Conservation (phyloP, 805 yeast species). For the Nakazawaea holstii region DNA sequence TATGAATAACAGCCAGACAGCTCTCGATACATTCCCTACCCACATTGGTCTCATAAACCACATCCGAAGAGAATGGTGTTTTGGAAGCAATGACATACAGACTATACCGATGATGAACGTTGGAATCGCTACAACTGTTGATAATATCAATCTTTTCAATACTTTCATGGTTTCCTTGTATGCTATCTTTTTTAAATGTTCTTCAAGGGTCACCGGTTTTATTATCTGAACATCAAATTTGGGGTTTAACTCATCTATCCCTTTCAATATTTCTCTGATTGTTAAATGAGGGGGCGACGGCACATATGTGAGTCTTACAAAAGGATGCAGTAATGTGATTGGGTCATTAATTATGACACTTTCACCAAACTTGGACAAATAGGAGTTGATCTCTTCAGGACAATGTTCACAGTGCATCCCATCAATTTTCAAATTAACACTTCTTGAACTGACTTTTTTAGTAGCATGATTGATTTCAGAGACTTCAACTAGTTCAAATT, state of each 20-base stretch:
- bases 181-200: conserved; percentile 49
- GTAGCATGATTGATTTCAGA: conserved; percentile 41
- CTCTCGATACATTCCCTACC: conserved; percentile 56
- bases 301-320: conserved; percentile 57
- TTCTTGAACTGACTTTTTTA: conserved; percentile 44
- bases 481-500: conserved; percentile 40
- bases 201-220: conserved; percentile 55
- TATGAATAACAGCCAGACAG: conserved; percentile 60
- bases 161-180: conserved; percentile 42
- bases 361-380: conserved; percentile 48
- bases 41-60: conserved; percentile 61
- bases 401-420: conserved; percentile 75
- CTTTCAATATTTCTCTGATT: conserved; percentile 48
- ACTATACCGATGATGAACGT: conserved; percentile 65
- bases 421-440: conserved; percentile 47
- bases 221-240: conserved; percentile 47
- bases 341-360: conserved; percentile 52
- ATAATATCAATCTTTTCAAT: conserved; percentile 38
- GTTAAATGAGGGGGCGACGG: conserved; percentile 52
- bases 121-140: conserved; percentile 52
- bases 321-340: conserved; percentile 50
- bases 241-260: conserved; percentile 39
- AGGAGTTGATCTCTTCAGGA: conserved; percentile 49
- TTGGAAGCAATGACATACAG: conserved; percentile 57
- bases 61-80: conserved; percentile 31